phyloP scores from a whole-genome alignment of 768 basidiomycete genomes.

The Chalciporus piperatus region DNA sequence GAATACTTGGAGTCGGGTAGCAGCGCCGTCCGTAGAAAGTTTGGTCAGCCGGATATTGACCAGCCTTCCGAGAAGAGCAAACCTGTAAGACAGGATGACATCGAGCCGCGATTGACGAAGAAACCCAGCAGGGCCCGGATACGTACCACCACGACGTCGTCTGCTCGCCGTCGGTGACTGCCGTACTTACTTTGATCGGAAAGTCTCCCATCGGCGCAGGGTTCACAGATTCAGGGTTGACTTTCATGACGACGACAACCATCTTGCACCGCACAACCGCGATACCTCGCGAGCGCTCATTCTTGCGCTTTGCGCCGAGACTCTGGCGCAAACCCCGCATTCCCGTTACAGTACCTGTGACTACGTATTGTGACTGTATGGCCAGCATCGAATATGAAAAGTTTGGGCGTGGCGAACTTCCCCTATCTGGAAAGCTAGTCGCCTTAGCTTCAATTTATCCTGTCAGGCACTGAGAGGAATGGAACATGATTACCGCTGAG shows the following conservation, averaged over 20 bases:
- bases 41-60: slow-evolving; percentile 54
- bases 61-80: slow-evolving; percentile 24
- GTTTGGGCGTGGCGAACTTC: slow-evolving; percentile 11
- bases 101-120: slow-evolving; percentile 25
- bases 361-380: slow-evolving; percentile 17
- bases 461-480: slow-evolving; percentile 28
- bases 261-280: not conserved
- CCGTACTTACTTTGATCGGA: slow-evolving; percentile 4
- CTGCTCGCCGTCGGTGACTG: slow-evolving; percentile 29
- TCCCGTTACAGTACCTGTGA: slow-evolving; percentile 7
- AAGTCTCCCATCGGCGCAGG: not conserved
- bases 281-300: not conserved
- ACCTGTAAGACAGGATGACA: slow-evolving; percentile 15
- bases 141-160: slow-evolving; percentile 18
- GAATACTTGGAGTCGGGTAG: slow-evolving; percentile 88
- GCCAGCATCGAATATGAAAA: slow-evolving; percentile 25
- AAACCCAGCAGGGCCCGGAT: slow-evolving; percentile 28
- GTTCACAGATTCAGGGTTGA: slow-evolving; percentile 20
- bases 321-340: slow-evolving; percentile 7
- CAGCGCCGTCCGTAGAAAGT: slow-evolving; percentile 70
- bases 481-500: slow-evolving; percentile 24
- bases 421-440: slow-evolving; percentile 18
- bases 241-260: slow-evolving; percentile 7
- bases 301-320: not conserved
- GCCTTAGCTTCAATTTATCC: slow-evolving; percentile 23